phyloP scores from a whole-genome alignment of 768 basidiomycete genomes.

The Rhizopogon vulgaris region DNA sequence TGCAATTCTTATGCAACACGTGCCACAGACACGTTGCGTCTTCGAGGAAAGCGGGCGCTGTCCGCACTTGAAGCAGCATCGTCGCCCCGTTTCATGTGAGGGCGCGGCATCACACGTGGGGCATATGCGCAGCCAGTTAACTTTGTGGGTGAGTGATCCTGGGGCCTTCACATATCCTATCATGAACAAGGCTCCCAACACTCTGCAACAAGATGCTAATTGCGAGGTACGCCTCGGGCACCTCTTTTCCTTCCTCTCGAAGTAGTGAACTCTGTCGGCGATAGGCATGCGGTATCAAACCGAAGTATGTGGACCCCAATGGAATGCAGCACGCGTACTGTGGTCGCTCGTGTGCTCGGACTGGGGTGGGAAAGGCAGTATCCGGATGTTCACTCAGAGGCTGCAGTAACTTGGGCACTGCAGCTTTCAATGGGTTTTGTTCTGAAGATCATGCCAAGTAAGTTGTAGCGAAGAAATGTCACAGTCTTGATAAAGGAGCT shows the following conservation, averaged over 20 bases:
- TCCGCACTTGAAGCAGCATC: background rate
- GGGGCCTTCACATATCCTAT: background rate
- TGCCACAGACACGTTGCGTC: background rate
- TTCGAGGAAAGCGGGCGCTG: background rate
- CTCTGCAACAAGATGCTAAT: slow-evolving; percentile 1
- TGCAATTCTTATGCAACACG: background rate
- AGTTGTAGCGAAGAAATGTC: slow-evolving; percentile 9
- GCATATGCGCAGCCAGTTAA: background rate
- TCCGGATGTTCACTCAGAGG: slow-evolving; percentile 42
- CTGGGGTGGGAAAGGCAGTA: slow-evolving; percentile 30
- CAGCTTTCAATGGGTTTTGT: slow-evolving; percentile 49
- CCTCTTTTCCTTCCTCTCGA: background rate
- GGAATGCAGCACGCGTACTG: slow-evolving; percentile 56
- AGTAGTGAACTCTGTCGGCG: background rate
- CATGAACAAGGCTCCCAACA: background rate
- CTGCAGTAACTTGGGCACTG: slow-evolving; percentile 46
- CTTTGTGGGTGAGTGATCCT: background rate
- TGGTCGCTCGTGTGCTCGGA: slow-evolving; percentile 54
- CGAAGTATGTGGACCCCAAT: slow-evolving; percentile 55
- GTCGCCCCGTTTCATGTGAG: too few species aligned
- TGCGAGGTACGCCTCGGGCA: slow-evolving; percentile 18
- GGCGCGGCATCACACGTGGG: background rate
- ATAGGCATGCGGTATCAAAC: slow-evolving; percentile 54
- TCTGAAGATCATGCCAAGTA: slow-evolving; percentile 55
- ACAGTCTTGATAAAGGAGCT: background rate